Conservation (phyloP, 2,329 filamentous ascomycete species). For the Aphanoascus verrucosus region DNA sequence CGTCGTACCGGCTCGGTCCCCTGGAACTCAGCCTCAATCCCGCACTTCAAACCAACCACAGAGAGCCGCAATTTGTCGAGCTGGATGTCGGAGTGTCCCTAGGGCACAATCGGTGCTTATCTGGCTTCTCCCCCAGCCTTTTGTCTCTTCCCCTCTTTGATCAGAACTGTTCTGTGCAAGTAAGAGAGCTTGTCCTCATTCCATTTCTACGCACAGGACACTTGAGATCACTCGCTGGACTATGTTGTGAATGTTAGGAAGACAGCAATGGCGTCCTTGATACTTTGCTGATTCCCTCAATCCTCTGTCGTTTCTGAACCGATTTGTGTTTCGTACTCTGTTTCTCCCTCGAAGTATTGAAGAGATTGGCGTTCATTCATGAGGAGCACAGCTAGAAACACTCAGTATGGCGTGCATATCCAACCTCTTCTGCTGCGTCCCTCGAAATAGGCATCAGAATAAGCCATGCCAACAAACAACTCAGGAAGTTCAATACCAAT, state of each 20-base stretch:
- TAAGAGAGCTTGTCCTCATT: not conserved
- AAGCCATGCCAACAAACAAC: not conserved
- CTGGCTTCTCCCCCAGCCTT: not conserved
- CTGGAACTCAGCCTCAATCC: conserved; percentile 6
- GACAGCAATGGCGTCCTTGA: not conserved
- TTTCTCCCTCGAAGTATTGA: not conserved
- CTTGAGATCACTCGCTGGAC: not conserved
- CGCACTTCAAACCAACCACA: not conserved
- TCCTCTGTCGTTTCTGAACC: not conserved
- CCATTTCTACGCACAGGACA: not conserved
- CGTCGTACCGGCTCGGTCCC: not conserved
- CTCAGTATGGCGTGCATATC: conserved; percentile 11
- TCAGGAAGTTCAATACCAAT: conserved; percentile 1
- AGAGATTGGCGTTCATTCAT: not conserved
- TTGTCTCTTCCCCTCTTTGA: not conserved
- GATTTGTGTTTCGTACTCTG: not conserved
- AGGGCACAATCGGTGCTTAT: not conserved
- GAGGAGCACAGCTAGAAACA: not conserved
- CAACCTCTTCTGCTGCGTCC: conserved; percentile 11
- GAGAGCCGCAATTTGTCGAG: not conserved
- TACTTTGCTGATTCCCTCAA: not conserved
- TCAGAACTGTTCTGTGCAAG: not conserved
- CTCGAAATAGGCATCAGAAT: conserved; percentile 9
- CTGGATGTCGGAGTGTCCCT: not conserved
- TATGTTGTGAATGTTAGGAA: not conserved